Percentiles rank a stretch among this genome's conserved stretches.
phyloP scores from a whole-genome alignment of 2,329 filamentous ascomycete species.

The Trichophyton verrucosum region DNA sequence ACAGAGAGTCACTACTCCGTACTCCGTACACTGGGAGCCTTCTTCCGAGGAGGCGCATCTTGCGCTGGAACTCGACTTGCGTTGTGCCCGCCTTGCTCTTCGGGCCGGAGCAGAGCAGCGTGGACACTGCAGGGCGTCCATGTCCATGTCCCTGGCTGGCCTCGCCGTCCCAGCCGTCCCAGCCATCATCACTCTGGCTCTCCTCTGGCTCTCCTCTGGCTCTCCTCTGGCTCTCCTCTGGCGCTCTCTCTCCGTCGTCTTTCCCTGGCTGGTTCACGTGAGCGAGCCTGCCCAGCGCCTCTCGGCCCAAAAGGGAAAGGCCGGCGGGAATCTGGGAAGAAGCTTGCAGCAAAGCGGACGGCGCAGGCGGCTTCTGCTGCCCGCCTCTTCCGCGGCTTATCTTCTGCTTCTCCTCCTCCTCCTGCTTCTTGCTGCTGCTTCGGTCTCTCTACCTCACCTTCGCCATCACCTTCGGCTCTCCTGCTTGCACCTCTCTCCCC shows the following conservation, averaged over 20 bases:
- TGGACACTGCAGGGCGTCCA: not conserved
- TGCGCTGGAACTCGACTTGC: not conserved
- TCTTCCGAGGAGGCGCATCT: not conserved
- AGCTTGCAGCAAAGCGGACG: not conserved
- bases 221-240: no score
- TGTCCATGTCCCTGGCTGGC: no score
- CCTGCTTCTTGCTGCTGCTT: not conserved
- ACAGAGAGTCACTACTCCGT: no score
- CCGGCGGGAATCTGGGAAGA: not conserved
- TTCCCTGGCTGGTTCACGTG: not conserved
- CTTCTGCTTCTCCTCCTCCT: not conserved
- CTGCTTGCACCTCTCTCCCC: not conserved
- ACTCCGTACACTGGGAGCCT: no score
- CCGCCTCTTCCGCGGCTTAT: not conserved
- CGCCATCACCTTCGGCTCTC: no score
- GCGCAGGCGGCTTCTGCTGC: not conserved
- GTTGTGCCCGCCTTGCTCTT: not conserved
- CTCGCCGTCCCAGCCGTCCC: no score
- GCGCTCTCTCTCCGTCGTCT: not conserved
- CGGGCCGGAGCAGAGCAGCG: not conserved
- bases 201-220: no score
- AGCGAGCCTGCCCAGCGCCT: not conserved
- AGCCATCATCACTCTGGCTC: no score
- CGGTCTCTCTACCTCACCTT: not conserved
- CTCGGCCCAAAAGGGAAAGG: slow-evolving; percentile 2